Evolutionary conservation across 768 basidiomycete species (phyloP), one percentile per base, ranked within the genome.

Genomic region (Tricholoma bakamatsutake): DNA sequence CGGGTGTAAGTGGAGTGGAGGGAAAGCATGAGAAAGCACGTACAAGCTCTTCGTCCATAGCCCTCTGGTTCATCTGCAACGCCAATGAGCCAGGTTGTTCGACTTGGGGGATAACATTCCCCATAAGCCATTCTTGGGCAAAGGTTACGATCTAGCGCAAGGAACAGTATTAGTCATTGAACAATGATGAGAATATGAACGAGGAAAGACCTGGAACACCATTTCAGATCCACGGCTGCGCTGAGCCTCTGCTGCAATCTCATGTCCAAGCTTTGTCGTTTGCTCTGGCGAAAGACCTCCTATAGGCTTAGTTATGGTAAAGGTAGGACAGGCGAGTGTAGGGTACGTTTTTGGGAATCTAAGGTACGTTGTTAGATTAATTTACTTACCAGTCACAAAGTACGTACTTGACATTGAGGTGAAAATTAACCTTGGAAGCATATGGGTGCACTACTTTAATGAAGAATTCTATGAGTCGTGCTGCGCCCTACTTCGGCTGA

Each of bases 271-370:
- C 39, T 74, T 81, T 43, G 73, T 69, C 46, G 85, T 71, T 57
- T 88, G 76, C n/a, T 81, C 79, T 30, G 78, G 73, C 37, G 66
- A 73, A 31, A 93, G 63, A 21, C 88, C 88, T 33, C 75, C 71
- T 51, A 79, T 74, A 18, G 87, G 86, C 62, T 81, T 85, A 66
- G 86, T 80, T 39, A 90, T 78, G 6, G 79, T 74, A 60, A 93
- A 88, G 1, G 76, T 80, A 6, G 90, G 85, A 40, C 76, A 80
- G 27, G 87, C 84, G 52, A 87, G 79, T 4, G 73, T 72, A n/a
- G 90, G 90, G 64, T 93, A 93, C 52, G 88, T 90, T 69, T 84
- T 89, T 3, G 90, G 88, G 56, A 92, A 83, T 67, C 88, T 91
- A 35, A 24, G 13, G 13, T 21, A 52, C 58, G 56, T 53, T 33